A percentile compares a stretch with the other conserved stretches of the same genome.
Conservation (phyloP, 2,329 filamentous ascomycete genomes). For the Colletotrichum destructivum region DNA sequence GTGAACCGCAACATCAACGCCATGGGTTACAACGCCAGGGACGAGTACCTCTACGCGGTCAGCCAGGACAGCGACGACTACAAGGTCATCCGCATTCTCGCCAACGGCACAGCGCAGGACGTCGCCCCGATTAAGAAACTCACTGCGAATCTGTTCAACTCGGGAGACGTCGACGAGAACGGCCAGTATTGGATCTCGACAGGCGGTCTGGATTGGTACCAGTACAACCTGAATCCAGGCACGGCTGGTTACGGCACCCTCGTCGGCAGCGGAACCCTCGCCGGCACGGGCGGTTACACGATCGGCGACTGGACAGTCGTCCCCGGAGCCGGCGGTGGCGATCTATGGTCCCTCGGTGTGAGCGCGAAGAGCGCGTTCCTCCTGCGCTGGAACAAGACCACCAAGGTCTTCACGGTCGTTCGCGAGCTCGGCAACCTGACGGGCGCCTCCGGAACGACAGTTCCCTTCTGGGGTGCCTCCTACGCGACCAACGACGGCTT, state of each 20-base stretch:
- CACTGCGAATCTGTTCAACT: constrained; percentile 14
- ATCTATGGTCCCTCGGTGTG: constrained; percentile 43
- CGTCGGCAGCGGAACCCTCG: constrained; percentile 16
- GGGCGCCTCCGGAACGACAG: constrained; percentile 6
- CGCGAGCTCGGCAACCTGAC: constrained; percentile 40
- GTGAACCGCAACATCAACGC: constrained; percentile 43
- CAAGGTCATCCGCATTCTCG: constrained; percentile 45
- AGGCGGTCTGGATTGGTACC: constrained; percentile 38
- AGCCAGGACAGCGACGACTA: not conserved
- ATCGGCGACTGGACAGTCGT: constrained; percentile 46
- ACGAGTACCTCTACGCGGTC: constrained; percentile 46
- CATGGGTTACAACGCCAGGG: constrained; percentile 46
- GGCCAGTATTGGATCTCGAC: constrained; percentile 42
- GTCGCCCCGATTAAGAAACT: constrained; percentile 26
- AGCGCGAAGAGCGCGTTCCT: constrained; percentile 23
- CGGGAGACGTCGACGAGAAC: constrained; percentile 46
- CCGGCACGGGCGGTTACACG: constrained; percentile 6
- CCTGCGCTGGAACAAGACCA: constrained; percentile 39
- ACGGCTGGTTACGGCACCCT: constrained; percentile 41
- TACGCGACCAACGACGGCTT: constrained; percentile 42
- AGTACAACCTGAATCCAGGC: constrained; percentile 44
- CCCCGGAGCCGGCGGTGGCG: constrained; percentile 35
- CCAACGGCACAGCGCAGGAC: constrained; percentile 35
- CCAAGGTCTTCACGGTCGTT: constrained; percentile 24
- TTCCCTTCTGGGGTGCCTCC: constrained; percentile 40